Evolutionary conservation across 2,329 filamentous ascomycete species (phyloP), one percentile per base, ranked within the genome.

Genomic region (Tolypocladium endophyticum): DNA sequence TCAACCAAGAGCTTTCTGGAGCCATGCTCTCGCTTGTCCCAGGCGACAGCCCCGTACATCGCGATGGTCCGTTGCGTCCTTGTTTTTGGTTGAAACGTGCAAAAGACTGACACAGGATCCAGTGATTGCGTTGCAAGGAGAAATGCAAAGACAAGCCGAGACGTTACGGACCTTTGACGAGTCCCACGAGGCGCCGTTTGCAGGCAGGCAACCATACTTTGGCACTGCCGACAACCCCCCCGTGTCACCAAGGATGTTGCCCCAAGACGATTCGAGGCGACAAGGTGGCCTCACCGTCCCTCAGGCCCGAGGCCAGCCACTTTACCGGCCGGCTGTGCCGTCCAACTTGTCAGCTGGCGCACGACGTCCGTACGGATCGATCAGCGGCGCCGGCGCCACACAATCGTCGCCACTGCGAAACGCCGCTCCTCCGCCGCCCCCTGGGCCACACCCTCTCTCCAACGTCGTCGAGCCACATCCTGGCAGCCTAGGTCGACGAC

Each of bases 241-340:
- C 14, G 82, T 96, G 45, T 97, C 93, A 47, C 93, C 93, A 25
- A 86, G 92, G 63, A 92, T 96, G 74, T 77, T 92, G 64, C 85
- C 92, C 12, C 89, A 92, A 68, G 92, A 96, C 68, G 93, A 96
- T 61, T 84, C 86, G 59, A 87, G 92, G 64, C 87, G 92, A 61
- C 83, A 89, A 56, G 81, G 81, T 30, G 91, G 87, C 57, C 78
- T 92, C 56, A 80, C 84, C 59, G 81, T 86, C 56, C 80, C 83
- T 58, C 79, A 82, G 63, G 74, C 81, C 52, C 82, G 85, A 63
- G 77, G 81, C 62, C 77, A 79, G 56, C 85, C 84, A 68, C 85
- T 87, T 67, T 89, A 93, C 71, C 86, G 90, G 35, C 87, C 90
- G 41, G 85, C 89, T 16, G 84, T 94, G 16, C 88, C 91, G 45